Percentiles rank a stretch among this genome's conserved stretches.
Conservation (phyloP, 1,284 basidiomycete species). For the Sporisorium graminicola region DNA sequence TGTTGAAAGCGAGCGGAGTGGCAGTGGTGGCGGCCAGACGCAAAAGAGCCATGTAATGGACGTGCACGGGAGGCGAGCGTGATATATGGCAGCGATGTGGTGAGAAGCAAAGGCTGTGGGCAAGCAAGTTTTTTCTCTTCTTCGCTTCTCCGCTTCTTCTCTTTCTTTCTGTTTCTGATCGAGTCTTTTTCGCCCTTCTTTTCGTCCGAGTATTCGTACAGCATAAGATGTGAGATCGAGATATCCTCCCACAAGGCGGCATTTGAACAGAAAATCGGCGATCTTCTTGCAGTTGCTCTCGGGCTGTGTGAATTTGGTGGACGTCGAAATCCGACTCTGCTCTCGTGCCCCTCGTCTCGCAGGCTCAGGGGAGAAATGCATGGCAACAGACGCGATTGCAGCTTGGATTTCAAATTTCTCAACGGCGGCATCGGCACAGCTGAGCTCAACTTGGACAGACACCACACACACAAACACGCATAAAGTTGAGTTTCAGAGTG, state of each 20-base stretch:
- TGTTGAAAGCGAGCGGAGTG: conserved; percentile 12
- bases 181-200: conserved; percentile 3
- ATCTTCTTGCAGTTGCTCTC: neutral
- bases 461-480: neutral
- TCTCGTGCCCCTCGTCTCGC: neutral
- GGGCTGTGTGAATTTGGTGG: neutral
- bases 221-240: conserved; percentile 11
- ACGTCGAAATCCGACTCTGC: conserved; percentile 5
- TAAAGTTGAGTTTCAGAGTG: neutral
- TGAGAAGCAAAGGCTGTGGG: conserved; percentile 1
- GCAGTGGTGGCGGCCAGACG: conserved; percentile 37
- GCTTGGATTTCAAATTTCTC: conserved; percentile 3
- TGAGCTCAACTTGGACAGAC: too few species aligned
- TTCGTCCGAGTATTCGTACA: conserved; percentile 14
- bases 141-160: conserved; percentile 4
- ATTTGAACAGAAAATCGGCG: neutral
- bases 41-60: conserved; percentile 39
- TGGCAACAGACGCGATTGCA: neutral
- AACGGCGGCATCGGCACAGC: conserved; percentile 1
- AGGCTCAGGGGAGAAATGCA: neutral
- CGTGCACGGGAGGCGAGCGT: neutral
- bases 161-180: conserved; percentile 13
- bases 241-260: neutral
- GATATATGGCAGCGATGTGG: neutral
- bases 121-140: conserved; percentile 11